A percentile compares a stretch with the other conserved stretches of the same genome.
Evolutionary conservation across 106 monocot species (phyloP).

Genomic region (Amphibolis antarctica): DNA sequence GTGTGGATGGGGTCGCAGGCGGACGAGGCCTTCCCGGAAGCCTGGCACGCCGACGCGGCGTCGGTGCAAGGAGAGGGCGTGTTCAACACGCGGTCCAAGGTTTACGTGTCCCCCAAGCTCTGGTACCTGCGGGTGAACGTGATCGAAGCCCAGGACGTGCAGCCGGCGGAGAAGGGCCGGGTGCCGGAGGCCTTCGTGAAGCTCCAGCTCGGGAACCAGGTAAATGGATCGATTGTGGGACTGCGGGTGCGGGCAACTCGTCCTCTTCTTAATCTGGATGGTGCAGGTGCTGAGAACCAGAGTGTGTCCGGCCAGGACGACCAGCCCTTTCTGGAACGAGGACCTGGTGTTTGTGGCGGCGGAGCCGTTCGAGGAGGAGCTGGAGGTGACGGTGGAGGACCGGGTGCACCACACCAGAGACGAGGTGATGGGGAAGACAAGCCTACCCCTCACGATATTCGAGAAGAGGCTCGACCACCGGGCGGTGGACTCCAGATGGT

Average conservation of each 20-base stretch:
- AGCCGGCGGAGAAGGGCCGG: slow-evolving; percentile 10
- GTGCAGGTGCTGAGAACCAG: slow-evolving; percentile 11
- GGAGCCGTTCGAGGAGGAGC: slow-evolving; percentile 58
- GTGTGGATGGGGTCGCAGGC: slow-evolving; percentile 81
- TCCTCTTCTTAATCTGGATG: no score
- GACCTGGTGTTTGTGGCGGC: slow-evolving; percentile 66
- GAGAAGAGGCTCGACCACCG: slow-evolving; percentile 52
- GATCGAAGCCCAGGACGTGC: slow-evolving; percentile 22
- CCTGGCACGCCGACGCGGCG: slow-evolving; percentile 18
- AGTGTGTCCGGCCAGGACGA: neutral
- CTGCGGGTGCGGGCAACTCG: no score
- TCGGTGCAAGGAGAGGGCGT: slow-evolving; percentile 12
- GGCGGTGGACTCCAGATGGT: slow-evolving; percentile 40
- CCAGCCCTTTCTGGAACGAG: slow-evolving; percentile 55
- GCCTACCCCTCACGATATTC: slow-evolving; percentile 30
- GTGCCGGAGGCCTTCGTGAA: slow-evolving; percentile 11
- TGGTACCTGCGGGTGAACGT: slow-evolving; percentile 23
- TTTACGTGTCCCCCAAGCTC: slow-evolving; percentile 22
- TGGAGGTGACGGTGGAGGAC: slow-evolving; percentile 45
- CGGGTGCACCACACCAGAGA: slow-evolving; percentile 38
- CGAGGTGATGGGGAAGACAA: slow-evolving; percentile 36
- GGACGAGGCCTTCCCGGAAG: slow-evolving; percentile 62
- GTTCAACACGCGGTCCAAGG: slow-evolving; percentile 15
- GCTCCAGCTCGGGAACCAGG: slow-evolving; percentile 17
- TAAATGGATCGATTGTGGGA: neutral